Evolutionary conservation across 1,284 basidiomycete genomes (phyloP).

Genomic region (Megacollybia platyphylla): DNA sequence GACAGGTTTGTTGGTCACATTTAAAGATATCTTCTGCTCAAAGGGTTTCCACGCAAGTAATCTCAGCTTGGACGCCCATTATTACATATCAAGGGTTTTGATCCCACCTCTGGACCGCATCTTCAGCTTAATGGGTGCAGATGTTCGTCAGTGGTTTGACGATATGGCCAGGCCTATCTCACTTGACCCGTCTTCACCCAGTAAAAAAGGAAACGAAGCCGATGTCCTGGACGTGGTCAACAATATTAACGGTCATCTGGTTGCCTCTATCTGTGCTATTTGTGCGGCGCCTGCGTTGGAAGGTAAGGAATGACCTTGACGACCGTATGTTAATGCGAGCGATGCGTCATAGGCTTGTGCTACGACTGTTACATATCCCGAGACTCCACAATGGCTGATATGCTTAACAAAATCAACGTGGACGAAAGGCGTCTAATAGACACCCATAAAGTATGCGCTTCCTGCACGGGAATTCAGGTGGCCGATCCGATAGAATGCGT

Average conservation of each 20-base stretch:
- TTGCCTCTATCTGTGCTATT: constrained; percentile 56
- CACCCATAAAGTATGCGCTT: constrained; percentile 58
- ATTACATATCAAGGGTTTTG: constrained; percentile 83
- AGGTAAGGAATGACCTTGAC: constrained; percentile 21
- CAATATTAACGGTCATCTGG: constrained; percentile 70
- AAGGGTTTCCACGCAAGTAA: constrained; percentile 2
- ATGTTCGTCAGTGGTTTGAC: constrained; percentile 81
- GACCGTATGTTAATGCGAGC: not conserved
- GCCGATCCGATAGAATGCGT: constrained; percentile 62
- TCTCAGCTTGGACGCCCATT: constrained; percentile 65
- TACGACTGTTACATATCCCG: constrained; percentile 42
- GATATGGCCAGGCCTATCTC: constrained; percentile 66
- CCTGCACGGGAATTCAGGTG: constrained; percentile 46
- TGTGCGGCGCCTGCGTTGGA: constrained; percentile 47
- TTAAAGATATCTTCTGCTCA: not conserved
- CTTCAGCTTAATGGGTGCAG: constrained; percentile 86
- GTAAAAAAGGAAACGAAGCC: constrained; percentile 22
- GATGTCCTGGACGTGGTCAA: constrained; percentile 21
- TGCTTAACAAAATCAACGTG: constrained; percentile 45
- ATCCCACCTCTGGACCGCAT: constrained; percentile 86
- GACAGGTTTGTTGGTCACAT: constrained; percentile 34
- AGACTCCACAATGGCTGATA: constrained; percentile 42
- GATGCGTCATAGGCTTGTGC: constrained; percentile 46
- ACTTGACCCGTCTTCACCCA: constrained; percentile 29
- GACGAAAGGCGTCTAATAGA: constrained; percentile 44